Conservation (phyloP, 257 asterid genomes). For the Scutellaria baicalensis region DNA sequence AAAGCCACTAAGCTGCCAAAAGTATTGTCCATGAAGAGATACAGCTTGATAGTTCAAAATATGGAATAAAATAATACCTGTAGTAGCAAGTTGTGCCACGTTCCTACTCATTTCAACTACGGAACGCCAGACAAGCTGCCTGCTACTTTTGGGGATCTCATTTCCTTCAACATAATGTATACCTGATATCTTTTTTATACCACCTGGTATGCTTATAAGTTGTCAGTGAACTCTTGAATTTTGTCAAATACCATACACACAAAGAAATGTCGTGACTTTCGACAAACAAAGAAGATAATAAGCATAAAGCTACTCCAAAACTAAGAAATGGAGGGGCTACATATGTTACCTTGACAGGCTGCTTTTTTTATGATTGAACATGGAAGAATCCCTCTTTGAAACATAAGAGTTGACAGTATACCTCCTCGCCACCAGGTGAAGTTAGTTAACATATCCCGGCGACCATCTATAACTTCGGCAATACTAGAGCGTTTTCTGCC, state of each 20-base stretch:
- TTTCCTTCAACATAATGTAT: conserved; percentile 50
- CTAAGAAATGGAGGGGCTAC: conserved; percentile 3
- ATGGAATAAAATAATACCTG: conserved; percentile 43
- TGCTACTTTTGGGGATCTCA: conserved; percentile 55
- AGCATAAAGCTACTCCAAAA: conserved; percentile 8
- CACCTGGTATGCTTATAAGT: conserved; percentile 44
- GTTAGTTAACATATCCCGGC: conserved; percentile 25
- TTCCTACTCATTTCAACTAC: conserved; percentile 76
- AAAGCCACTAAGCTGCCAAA: conserved; percentile 3
- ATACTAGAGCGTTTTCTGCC: conserved; percentile 49
- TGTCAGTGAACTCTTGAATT: conserved; percentile 14
- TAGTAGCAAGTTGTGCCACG: conserved; percentile 67
- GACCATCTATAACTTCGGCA: conserved; percentile 34
- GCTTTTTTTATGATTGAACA: conserved; percentile 38
- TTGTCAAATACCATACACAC: neutral
- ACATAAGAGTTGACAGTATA: conserved; percentile 37
- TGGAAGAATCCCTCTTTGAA: conserved; percentile 61
- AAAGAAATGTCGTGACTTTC: conserved; percentile 5
- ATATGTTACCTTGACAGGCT: conserved; percentile 55
- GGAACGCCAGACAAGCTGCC: conserved; percentile 72
- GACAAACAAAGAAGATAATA: neutral
- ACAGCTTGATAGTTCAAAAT: neutral
- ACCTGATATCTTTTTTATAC: conserved; percentile 48
- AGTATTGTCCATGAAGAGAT: neutral
- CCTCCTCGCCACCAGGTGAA: conserved; percentile 86